phyloP scores from a whole-genome alignment of 768 basidiomycete genomes.

The Boletus rubroflammeus region DNA sequence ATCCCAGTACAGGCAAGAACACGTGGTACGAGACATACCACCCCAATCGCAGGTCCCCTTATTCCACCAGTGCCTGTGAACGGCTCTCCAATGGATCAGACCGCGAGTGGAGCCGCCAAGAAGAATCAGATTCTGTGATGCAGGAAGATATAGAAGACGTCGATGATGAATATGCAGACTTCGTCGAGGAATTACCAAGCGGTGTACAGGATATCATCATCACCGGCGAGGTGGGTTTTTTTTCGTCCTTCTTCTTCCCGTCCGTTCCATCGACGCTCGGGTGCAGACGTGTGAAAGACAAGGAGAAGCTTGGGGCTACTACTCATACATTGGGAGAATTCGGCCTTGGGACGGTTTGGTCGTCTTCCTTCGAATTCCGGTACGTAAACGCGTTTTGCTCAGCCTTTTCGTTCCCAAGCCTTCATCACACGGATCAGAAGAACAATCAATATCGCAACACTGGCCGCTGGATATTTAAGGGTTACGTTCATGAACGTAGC shows the following conservation, averaged over 20 bases:
- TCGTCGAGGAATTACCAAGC: conserved; percentile 35
- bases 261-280: background rate
- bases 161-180: conserved; percentile 40
- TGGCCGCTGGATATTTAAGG: conserved; percentile 50
- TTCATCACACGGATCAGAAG: conserved; percentile 30
- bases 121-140: conserved; percentile 15
- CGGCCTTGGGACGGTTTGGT: conserved; percentile 51
- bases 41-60: conserved; percentile 36
- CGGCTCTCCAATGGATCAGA: conserved; percentile 11
- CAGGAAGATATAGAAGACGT: conserved; percentile 26
- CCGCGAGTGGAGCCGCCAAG: conserved; percentile 26
- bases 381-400: conserved; percentile 25
- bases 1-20: conserved; percentile 37
- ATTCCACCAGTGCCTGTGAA: conserved; percentile 36
- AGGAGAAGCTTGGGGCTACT: conserved; percentile 49
- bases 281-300: conserved; percentile 41
- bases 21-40: conserved; percentile 45
- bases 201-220: conserved; percentile 51
- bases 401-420: conserved; percentile 1
- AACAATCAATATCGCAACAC: conserved; percentile 27
- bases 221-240: conserved; percentile 43
- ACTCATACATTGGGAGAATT: conserved; percentile 44
- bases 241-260: background rate
- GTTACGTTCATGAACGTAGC: conserved; percentile 48
- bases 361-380: conserved; percentile 44